Conservation (phyloP, 1,139 yeast species). For the Hansenula lynferdii region DNA sequence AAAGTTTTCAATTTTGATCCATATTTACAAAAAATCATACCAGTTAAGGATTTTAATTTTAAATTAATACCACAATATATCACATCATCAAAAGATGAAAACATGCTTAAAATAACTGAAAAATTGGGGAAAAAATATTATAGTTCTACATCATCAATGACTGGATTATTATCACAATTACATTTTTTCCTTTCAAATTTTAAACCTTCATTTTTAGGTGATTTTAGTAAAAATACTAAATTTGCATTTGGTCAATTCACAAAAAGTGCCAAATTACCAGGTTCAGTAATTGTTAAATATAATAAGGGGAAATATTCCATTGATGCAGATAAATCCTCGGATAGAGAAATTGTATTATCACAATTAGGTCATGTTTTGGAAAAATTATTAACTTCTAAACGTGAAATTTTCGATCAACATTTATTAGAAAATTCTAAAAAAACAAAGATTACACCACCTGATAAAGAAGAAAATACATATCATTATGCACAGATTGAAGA, state of each 20-base stretch:
- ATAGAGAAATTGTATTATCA: slow-evolving; percentile 67
- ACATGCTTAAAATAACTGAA: slow-evolving; percentile 44
- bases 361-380: slow-evolving; percentile 78
- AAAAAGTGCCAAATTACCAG: slow-evolving; percentile 35
- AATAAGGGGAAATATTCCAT: slow-evolving; percentile 45
- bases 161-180: slow-evolving; percentile 66
- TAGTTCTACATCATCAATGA: slow-evolving; percentile 89
- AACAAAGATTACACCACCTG: slow-evolving; percentile 1
- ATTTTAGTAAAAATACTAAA: slow-evolving; percentile 41
- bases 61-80: slow-evolving; percentile 51
- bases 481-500: slow-evolving; percentile 69
- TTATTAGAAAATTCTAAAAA: slow-evolving; percentile 18
- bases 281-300: slow-evolving; percentile 37
- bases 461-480: slow-evolving; percentile 34
- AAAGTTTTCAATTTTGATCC: slow-evolving; percentile 68
- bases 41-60: slow-evolving; percentile 67
- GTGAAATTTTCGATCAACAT: slow-evolving; percentile 39
- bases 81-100: slow-evolving; percentile 62
- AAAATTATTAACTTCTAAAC: slow-evolving; percentile 59
- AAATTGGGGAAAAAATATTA: slow-evolving; percentile 41
- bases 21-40: slow-evolving; percentile 53
- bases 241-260: slow-evolving; percentile 26
- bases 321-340: slow-evolving; percentile 66
- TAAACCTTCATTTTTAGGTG: slow-evolving; percentile 41
- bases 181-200: slow-evolving; percentile 65